These are phyloP conservation scores for Zizania latifolia DNA, from an alignment of 176 grass and related monocot species.

Conservation along the genomic window DNA sequence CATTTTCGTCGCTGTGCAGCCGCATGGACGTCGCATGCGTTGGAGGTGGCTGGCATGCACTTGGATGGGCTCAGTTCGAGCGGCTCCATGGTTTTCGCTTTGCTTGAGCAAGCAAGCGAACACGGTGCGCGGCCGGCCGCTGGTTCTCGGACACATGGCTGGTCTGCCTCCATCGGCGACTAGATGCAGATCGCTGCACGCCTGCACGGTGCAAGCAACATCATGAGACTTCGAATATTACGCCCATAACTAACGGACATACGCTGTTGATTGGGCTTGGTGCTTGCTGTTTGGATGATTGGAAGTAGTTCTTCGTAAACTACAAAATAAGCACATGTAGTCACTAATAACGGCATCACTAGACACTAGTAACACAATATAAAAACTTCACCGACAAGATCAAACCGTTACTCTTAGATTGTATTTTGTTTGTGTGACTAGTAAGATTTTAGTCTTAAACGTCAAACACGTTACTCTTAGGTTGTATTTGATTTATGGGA, in stretches of 20 bases:
- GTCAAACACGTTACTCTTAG: too few species aligned
- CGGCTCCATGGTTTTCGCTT: not conserved
- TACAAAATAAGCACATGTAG: too few species aligned
- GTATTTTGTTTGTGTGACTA: too few species aligned
- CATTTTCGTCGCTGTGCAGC: not conserved
- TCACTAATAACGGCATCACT: too few species aligned
- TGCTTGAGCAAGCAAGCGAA: not conserved
- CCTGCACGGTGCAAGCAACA: not conserved
- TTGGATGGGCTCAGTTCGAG: not conserved
- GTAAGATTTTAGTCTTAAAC: too few species aligned
- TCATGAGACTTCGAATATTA: not conserved
- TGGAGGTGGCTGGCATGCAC: conserved; percentile 9
- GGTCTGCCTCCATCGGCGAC: not conserved
- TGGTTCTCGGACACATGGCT: not conserved
- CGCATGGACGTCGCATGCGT: not conserved
- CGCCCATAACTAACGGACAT: not conserved
- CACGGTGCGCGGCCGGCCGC: not conserved
- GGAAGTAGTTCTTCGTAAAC: not conserved
- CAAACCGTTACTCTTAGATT: too few species aligned
- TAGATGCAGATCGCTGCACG: not conserved
- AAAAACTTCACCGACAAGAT: too few species aligned
- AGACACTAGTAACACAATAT: too few species aligned
- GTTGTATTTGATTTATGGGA: too few species aligned
- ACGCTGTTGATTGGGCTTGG: not conserved
- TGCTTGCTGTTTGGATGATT: not conserved